A percentile compares a stretch with the other conserved stretches of the same genome.
Conservation (phyloP, 495 filamentous ascomycete species). For the Bryoglossum gracile region DNA sequence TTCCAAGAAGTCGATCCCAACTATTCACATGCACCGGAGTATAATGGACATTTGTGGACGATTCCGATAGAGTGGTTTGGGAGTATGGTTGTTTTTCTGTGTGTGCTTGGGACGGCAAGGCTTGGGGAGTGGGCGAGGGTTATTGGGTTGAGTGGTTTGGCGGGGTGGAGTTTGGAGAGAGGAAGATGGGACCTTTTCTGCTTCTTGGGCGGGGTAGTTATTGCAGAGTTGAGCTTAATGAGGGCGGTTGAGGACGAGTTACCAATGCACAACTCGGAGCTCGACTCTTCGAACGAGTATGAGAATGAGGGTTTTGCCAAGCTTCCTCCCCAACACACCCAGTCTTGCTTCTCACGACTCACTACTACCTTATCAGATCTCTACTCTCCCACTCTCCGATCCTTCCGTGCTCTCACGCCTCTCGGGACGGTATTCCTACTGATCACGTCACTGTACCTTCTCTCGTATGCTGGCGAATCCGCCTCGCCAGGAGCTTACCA, state of each 20-base stretch:
- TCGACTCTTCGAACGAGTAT: background rate
- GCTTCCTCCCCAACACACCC: no score
- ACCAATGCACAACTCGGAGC: background rate
- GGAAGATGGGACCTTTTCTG: constrained; percentile 39
- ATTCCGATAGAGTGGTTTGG: constrained; percentile 62
- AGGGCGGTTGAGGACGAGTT: background rate
- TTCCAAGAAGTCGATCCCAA: constrained; percentile 37
- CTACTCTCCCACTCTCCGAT: background rate
- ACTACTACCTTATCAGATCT: background rate
- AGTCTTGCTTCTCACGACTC: background rate
- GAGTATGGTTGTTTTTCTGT: constrained; percentile 56
- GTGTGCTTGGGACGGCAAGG: constrained; percentile 45
- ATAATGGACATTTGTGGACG: constrained; percentile 65
- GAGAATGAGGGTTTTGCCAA: background rate
- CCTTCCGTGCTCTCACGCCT: background rate
- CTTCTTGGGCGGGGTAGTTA: constrained; percentile 49
- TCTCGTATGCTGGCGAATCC: constrained; percentile 31
- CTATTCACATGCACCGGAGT: constrained; percentile 28
- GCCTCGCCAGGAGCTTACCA: constrained; percentile 9
- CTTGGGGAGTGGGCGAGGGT: constrained; percentile 36
- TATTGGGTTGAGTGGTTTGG: constrained; percentile 23
- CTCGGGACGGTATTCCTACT: background rate
- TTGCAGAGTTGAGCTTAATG: constrained; percentile 50
- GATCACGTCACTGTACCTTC: constrained; percentile 22
- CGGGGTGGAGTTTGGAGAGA: constrained; percentile 42